Evolutionary conservation across 768 basidiomycete genomes (phyloP).

Genomic region (Mycena vulgaris): DNA sequence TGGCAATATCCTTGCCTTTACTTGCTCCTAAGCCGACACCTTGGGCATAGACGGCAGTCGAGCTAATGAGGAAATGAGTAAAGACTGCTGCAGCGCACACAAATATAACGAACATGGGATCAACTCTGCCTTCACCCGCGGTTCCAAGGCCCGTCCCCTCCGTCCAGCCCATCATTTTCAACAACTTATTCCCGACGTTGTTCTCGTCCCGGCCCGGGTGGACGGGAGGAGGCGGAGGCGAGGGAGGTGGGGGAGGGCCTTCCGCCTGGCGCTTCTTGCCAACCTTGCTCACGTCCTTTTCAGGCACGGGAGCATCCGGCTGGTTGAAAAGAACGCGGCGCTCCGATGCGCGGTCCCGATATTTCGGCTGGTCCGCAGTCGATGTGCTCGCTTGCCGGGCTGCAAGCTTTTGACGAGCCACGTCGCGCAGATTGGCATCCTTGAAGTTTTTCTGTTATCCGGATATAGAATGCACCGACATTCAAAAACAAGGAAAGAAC

Average conservation of each 20-base stretch:
- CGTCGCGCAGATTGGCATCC: slow-evolving; percentile 78
- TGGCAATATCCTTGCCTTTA: slow-evolving; percentile 88
- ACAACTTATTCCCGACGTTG: slow-evolving; percentile 92
- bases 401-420: slow-evolving; percentile 79
- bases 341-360: slow-evolving; percentile 95
- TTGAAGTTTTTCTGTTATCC: slow-evolving; percentile 85
- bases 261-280: slow-evolving; percentile 61
- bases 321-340: slow-evolving; percentile 93
- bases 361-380: slow-evolving; percentile 76
- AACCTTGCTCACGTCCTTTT: slow-evolving; percentile 52
- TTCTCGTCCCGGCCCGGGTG: slow-evolving; percentile 85
- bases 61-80: slow-evolving; percentile 56
- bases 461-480: slow-evolving; percentile 25
- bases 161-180: slow-evolving; percentile 99
- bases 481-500: slow-evolving; percentile 40
- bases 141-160: slow-evolving; percentile 91
- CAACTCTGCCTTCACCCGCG: slow-evolving; percentile 86
- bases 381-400: slow-evolving; percentile 53
- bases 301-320: slow-evolving; percentile 84
- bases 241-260: slow-evolving; percentile 74
- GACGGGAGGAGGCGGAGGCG: slow-evolving; percentile 74
- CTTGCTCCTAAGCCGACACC: slow-evolving; percentile 94
- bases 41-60: slow-evolving; percentile 88
- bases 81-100: slow-evolving; percentile 2
- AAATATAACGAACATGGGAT: slow-evolving; percentile 78